Evolutionary conservation across 1,139 yeast genomes (phyloP).

Genomic region (Sugiyamaella paludigena): DNA sequence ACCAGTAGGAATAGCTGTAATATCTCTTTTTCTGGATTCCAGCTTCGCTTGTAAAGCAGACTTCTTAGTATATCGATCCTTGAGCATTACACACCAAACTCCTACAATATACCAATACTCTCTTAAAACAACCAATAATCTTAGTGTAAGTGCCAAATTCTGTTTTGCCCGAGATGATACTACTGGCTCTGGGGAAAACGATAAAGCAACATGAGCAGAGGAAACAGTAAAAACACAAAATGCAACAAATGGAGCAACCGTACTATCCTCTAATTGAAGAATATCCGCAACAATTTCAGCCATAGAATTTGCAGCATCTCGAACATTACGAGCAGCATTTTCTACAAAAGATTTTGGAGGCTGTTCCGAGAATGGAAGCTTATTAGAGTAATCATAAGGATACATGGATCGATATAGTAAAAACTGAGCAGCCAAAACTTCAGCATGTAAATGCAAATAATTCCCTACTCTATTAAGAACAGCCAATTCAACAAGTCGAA

Average conservation of each 20-base stretch:
- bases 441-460: slow-evolving; percentile 30
- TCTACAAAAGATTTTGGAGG: slow-evolving; percentile 34
- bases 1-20: neutral
- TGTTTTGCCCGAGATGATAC: slow-evolving; percentile 36
- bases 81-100: slow-evolving; percentile 39
- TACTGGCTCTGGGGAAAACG: slow-evolving; percentile 34
- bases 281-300: slow-evolving; percentile 35
- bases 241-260: slow-evolving; percentile 40
- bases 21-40: slow-evolving; percentile 6
- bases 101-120: slow-evolving; percentile 40
- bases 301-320: slow-evolving; percentile 36
- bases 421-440: slow-evolving; percentile 27
- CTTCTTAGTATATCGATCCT: slow-evolving; percentile 31
- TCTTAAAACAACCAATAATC: slow-evolving; percentile 35
- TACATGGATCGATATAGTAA: slow-evolving; percentile 29
- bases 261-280: slow-evolving; percentile 34
- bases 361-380: slow-evolving; percentile 17
- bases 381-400: slow-evolving; percentile 20
- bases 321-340: slow-evolving; percentile 31
- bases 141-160: slow-evolving; percentile 36
- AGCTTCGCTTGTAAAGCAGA: neutral
- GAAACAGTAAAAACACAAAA: slow-evolving; percentile 39
- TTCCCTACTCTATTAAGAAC: slow-evolving; percentile 28
- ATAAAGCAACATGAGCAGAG: slow-evolving; percentile 38
- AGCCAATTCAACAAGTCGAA: slow-evolving; percentile 24